These are phyloP conservation scores for Phytophthora lateralis DNA, from an alignment of 352 stramenopile genomes.

Conservation along the genomic window DNA sequence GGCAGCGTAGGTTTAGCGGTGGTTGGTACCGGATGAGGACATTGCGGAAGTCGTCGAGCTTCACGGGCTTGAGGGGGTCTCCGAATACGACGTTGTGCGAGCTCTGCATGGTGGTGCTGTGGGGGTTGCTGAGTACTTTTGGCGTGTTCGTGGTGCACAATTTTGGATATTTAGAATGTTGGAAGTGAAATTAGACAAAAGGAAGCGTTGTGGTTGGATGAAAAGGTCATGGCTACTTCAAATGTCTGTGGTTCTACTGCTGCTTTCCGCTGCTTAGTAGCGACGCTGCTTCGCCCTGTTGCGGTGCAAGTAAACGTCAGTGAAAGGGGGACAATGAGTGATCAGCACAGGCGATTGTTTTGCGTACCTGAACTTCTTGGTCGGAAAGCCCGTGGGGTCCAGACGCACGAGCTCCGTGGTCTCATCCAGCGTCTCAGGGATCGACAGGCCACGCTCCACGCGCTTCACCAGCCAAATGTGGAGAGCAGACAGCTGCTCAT, in stretches of 20 bases:
- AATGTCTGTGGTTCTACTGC: slow-evolving; percentile 11
- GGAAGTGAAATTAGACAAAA: background rate
- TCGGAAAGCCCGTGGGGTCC: slow-evolving; percentile 86
- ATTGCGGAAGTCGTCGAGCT: slow-evolving; percentile 89
- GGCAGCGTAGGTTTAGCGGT: background rate
- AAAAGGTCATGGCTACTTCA: slow-evolving; percentile 17
- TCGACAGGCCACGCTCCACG: slow-evolving; percentile 70
- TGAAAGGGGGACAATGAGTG: background rate
- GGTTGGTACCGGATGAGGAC: slow-evolving; percentile 74
- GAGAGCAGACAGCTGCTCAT: slow-evolving; percentile 79
- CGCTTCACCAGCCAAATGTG: slow-evolving; percentile 83
- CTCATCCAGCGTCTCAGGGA: slow-evolving; percentile 79
- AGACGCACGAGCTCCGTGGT: slow-evolving; percentile 81
- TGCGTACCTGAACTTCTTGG: slow-evolving; percentile 80
- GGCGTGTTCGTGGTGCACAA: background rate
- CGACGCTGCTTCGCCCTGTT: slow-evolving; percentile 73
- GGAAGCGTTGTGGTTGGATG: slow-evolving; percentile 12
- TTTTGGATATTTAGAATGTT: slow-evolving; percentile 1
- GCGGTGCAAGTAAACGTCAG: slow-evolving; percentile 7
- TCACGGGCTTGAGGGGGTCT: slow-evolving; percentile 73
- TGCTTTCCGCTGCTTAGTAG: slow-evolving; percentile 43
- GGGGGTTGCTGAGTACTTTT: background rate
- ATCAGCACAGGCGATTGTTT: background rate
- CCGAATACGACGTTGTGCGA: slow-evolving; percentile 68
- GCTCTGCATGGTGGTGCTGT: slow-evolving; percentile 48